A percentile compares a stretch with the other conserved stretches of the same genome.
These are phyloP conservation scores for Pterocarpus santalinus DNA, from an alignment of 306 rosid species.

Conservation along the genomic window DNA sequence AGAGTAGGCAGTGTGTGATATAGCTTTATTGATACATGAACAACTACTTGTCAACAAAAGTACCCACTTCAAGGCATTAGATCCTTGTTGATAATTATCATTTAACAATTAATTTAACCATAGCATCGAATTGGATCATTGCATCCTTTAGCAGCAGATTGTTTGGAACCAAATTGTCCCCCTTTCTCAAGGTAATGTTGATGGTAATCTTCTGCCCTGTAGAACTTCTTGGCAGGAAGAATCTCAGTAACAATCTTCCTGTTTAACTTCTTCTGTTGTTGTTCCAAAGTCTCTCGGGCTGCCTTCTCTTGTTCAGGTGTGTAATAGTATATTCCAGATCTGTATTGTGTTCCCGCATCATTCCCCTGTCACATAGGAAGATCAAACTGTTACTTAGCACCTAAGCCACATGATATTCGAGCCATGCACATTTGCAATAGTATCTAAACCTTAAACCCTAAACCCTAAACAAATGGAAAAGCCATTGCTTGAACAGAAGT, in stretches of 20 bases:
- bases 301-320: slow-evolving; percentile 88
- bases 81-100: background rate
- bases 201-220: slow-evolving; percentile 90
- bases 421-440: background rate
- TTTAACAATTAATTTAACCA: slow-evolving; percentile 54
- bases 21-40: slow-evolving; percentile 35
- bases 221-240: slow-evolving; percentile 91
- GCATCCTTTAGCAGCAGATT: slow-evolving; percentile 85
- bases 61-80: background rate
- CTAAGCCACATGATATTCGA: background rate
- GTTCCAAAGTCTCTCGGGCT: slow-evolving; percentile 71
- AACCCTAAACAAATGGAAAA: too few species aligned
- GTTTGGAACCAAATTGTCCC: slow-evolving; percentile 83
- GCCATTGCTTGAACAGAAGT: too few species aligned
- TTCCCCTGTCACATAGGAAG: slow-evolving; percentile 64
- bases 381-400: slow-evolving; percentile 19
- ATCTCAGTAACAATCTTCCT: slow-evolving; percentile 86
- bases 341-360: slow-evolving; percentile 96
- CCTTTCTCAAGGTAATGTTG: slow-evolving; percentile 98
- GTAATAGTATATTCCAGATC: slow-evolving; percentile 96
- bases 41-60: slow-evolving; percentile 28
- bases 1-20: background rate
- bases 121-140: slow-evolving; percentile 95
- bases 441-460: too few species aligned
- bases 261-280: slow-evolving; percentile 63